A percentile compares a stretch with the other conserved stretches of the same genome.
Evolutionary conservation across 1,139 yeast genomes (phyloP).

Genomic region (Suzukiozyma palmioleophila): DNA sequence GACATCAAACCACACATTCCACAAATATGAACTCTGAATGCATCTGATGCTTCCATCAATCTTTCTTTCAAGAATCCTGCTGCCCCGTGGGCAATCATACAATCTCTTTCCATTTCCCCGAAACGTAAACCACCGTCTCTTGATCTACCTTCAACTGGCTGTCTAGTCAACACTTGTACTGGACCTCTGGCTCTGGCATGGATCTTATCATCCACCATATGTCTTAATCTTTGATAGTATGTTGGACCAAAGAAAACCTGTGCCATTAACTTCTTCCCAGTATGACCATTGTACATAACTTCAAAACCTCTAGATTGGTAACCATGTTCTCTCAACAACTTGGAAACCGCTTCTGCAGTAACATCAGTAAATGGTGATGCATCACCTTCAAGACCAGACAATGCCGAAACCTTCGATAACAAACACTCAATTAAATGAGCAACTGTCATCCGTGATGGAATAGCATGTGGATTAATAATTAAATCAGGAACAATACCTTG

Average conservation of each 20-base stretch:
- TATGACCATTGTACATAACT: conserved; percentile 97
- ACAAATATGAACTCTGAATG: conserved; percentile 96
- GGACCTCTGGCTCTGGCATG: conserved; percentile 99
- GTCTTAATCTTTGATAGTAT: conserved; percentile 95
- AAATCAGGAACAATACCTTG: conserved; percentile 97
- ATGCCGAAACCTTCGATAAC: conserved; percentile 88
- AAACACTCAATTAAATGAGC: conserved; percentile 99
- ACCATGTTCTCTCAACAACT: conserved; percentile 87
- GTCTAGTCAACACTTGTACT: conserved; percentile 95
- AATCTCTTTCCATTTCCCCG: conserved; percentile 99
- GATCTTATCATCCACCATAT: conserved; percentile 98
- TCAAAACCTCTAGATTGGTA: conserved; percentile 98
- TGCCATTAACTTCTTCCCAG: conserved; percentile 96
- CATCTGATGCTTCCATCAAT: conserved; percentile 98
- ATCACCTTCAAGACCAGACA: conserved; percentile 96
- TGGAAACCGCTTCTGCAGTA: conserved; percentile 94
- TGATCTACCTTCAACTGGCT: conserved; percentile 98
- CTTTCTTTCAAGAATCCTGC: conserved; percentile 97
- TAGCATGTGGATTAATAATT: conserved; percentile 97
- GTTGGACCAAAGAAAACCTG: conserved; percentile 99
- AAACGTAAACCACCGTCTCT: conserved; percentile 98
- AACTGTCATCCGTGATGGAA: conserved; percentile 99
- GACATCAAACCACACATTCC: conserved; percentile 98
- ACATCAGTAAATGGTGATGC: conserved; percentile 98
- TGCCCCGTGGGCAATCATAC: conserved; percentile 99